A percentile compares a stretch with the other conserved stretches of the same genome.
Evolutionary conservation across 352 stramenopile species (phyloP).

Genomic region (Globisporangium nunn): DNA sequence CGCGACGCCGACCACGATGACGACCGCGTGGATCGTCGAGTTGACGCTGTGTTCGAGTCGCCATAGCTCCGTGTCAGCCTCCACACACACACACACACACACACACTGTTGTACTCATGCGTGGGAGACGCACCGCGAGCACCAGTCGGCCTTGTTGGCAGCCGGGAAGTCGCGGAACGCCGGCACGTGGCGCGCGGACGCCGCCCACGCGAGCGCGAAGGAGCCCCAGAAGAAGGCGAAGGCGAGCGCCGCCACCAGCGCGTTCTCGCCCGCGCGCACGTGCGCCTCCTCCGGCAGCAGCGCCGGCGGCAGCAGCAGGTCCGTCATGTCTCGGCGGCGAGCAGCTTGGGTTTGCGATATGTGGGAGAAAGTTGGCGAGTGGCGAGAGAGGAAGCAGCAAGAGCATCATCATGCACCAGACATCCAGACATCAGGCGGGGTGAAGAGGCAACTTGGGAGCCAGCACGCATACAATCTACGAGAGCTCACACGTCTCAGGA

Average conservation of each 20-base stretch:
- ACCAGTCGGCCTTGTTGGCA: slow-evolving; percentile 77
- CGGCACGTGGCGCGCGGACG: slow-evolving; percentile 42
- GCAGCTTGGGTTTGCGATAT: background rate
- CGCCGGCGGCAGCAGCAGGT: slow-evolving; percentile 13
- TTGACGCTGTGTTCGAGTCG: slow-evolving; percentile 40
- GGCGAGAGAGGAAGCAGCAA: background rate
- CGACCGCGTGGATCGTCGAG: slow-evolving; percentile 67
- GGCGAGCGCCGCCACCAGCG: slow-evolving; percentile 39
- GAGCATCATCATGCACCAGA: background rate
- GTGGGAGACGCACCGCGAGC: slow-evolving; percentile 42
- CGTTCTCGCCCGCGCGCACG: slow-evolving; percentile 59
- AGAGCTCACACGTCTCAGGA: background rate
- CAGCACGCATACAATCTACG: background rate
- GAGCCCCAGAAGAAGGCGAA: slow-evolving; percentile 68
- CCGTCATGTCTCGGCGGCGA: background rate
- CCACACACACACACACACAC: too few species aligned
- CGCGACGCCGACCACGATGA: slow-evolving; percentile 53
- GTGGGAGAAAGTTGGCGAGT: background rate
- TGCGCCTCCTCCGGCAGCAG: slow-evolving; percentile 54
- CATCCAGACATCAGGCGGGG: too few species aligned
- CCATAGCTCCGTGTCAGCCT: background rate
- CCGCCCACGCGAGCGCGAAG: slow-evolving; percentile 54
- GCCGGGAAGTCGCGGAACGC: slow-evolving; percentile 58
- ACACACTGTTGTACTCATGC: too few species aligned
- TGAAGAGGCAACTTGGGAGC: background rate